Conservation (phyloP, 225 moss, liverwort and hornwort genomes). For the Thuidium tamariscinum region DNA sequence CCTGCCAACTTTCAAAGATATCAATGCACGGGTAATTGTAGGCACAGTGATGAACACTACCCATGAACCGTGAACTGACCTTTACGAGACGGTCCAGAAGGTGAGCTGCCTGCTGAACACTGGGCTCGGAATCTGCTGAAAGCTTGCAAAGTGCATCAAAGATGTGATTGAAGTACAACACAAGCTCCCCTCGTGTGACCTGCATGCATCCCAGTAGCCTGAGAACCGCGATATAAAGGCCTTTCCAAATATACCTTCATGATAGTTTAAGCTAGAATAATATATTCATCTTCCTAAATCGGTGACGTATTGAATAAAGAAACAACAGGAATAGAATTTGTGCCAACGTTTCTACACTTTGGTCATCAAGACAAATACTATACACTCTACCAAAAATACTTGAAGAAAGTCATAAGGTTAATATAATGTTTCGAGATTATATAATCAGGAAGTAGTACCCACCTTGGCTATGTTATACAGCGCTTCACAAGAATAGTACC, state of each 20-base stretch:
- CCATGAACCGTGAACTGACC: slow-evolving; percentile 24
- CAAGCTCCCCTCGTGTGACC: slow-evolving; percentile 88
- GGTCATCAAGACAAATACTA: neutral
- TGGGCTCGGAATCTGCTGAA: slow-evolving; percentile 88
- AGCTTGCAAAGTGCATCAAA: slow-evolving; percentile 95
- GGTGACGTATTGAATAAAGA: neutral
- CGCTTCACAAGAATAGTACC: slow-evolving; percentile 93
- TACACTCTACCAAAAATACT: neutral
- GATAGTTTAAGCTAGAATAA: neutral
- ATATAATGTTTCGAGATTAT: neutral
- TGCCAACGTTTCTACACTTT: neutral
- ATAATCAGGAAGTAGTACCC: neutral
- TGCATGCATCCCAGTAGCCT: slow-evolving; percentile 21
- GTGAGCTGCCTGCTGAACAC: slow-evolving; percentile 92
- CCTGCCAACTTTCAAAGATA: neutral
- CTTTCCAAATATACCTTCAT: neutral
- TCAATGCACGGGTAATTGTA: neutral
- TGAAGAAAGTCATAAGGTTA: neutral
- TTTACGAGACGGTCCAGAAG: slow-evolving; percentile 83
- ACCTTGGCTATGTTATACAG: slow-evolving; percentile 99
- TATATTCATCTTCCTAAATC: neutral
- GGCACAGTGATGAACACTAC: neutral
- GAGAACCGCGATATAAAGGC: neutral
- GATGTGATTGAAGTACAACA: slow-evolving; percentile 86
- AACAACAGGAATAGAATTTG: neutral